Conservation (phyloP, 2,329 filamentous ascomycete species). For the Trichoderma breve region DNA sequence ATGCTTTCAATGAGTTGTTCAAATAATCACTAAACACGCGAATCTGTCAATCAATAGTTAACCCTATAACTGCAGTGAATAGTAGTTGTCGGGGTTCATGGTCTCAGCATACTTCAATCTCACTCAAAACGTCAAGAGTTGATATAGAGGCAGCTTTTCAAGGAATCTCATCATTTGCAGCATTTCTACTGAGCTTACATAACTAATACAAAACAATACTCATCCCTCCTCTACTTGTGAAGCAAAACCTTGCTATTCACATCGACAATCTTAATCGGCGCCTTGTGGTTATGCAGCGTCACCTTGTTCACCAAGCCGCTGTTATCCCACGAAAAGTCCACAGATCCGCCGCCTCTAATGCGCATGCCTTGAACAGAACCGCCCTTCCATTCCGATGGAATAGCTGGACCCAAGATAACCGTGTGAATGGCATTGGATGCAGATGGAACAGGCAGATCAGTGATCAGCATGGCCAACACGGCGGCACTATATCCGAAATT, state of each 20-base stretch:
- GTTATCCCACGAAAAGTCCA: slow-evolving; percentile 45
- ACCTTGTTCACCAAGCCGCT: slow-evolving; percentile 25
- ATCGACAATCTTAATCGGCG: slow-evolving; percentile 15
- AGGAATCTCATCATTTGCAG: not conserved
- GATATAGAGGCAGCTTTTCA: not conserved
- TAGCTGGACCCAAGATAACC: slow-evolving; percentile 48
- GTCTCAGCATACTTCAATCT: not conserved
- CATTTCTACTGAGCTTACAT: not conserved
- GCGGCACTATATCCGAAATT: slow-evolving; percentile 54
- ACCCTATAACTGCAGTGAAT: not conserved
- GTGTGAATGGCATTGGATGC: slow-evolving; percentile 28
- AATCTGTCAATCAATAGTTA: no score
- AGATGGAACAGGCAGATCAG: slow-evolving; percentile 43
- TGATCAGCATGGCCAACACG: slow-evolving; percentile 50
- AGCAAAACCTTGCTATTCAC: slow-evolving; percentile 18
- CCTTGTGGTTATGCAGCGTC: slow-evolving; percentile 8
- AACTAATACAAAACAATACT: not conserved
- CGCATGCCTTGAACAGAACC: slow-evolving; percentile 45
- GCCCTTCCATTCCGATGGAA: slow-evolving; percentile 43
- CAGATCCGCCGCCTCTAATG: slow-evolving; percentile 42
- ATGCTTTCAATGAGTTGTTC: not conserved
- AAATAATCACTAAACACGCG: not conserved
- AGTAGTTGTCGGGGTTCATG: not conserved
- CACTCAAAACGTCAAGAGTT: not conserved
- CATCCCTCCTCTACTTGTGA: not conserved